Base-by-base conservation (phyloP, 169 alveolate species). In the Plasmodium vinckei region DNA sequence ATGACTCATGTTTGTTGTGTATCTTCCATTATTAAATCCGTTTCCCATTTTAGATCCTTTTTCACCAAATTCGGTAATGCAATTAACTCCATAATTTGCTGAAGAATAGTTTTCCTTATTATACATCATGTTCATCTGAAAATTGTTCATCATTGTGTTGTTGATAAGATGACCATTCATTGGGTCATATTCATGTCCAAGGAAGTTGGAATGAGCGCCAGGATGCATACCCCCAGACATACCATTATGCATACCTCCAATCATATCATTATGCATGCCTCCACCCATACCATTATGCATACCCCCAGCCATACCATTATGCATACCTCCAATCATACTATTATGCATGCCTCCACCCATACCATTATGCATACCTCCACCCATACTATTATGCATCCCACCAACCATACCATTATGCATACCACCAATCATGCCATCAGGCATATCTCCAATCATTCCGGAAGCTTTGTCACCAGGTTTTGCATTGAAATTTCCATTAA, bases 71-170 rank as follows among this genome's bases (percentile, higher is more conserved):
- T 51, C n/a, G 65, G 23, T 25, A 60, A 54, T 67, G 82, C 68
- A 67, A 7, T 67, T 46, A 56, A 67, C 46, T 4, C 82, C 82
- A 44, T 53, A 82, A 13, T 59, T 54, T 21, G 47, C 57, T n/a
- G 82, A 64, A 33, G 42, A 4, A 33, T 2, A 33, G 42, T 33
- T 33, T 33, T 33, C 42, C 42, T 5, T 33, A 51, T 82, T 46
- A 19, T 82, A 53, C 17, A 82, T 65, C 15, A 67, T 82, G 54
- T 82, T 82, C 44, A 67, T 46, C 9, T 68, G 44, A n/a, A 17
- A 23, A 42, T 68, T 68, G 42, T 10, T 25, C 10, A 9, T 68
- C 15, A 3, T 9, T 7, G n/a, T 17, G 21, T 19, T 17, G 46
- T 42, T 39, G 25, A 15, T 44, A 39, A 39, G 53, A 1, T 33